Evolutionary conservation across 768 basidiomycete species (phyloP).

Genomic region (Lentinula detonsa): DNA sequence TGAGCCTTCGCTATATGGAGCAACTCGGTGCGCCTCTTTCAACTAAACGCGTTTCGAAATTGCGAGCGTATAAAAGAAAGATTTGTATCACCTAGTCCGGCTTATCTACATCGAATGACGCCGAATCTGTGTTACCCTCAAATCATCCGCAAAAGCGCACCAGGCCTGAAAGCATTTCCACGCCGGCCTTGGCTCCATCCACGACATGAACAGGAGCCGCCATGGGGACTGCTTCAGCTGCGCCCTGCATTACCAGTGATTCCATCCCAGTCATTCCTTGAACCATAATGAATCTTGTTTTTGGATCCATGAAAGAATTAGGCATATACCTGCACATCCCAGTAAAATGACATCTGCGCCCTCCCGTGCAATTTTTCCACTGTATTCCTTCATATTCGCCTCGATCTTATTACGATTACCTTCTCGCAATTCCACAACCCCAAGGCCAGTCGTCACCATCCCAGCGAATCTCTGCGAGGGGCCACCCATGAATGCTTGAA

Average conservation of each 20-base stretch:
- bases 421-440: constrained; percentile 27
- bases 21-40: too few relatives aligned
- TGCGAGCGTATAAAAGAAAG: too few relatives aligned
- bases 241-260: constrained; percentile 1
- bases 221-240: constrained; percentile 22
- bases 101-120: not conserved
- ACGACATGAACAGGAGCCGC: constrained; percentile 21
- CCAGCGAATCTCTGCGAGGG: constrained; percentile 29
- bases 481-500: constrained; percentile 26
- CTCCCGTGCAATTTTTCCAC: constrained; percentile 20
- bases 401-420: constrained; percentile 23
- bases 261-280: constrained; percentile 33
- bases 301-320: not conserved
- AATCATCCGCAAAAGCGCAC: constrained; percentile 16
- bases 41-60: too few relatives aligned
- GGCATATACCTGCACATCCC: constrained; percentile 27
- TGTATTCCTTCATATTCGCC: constrained; percentile 22
- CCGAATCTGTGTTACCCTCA: not conserved
- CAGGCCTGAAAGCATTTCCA: constrained; percentile 26
- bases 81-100: too few relatives aligned
- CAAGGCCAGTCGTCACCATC: constrained; percentile 24
- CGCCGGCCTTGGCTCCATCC: constrained; percentile 33
- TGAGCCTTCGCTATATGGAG: too few relatives aligned
- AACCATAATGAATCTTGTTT: not conserved
- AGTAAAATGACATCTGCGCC: constrained; percentile 32